phyloP scores from a whole-genome alignment of 768 basidiomycete species.

The Chalciporus chontae region DNA sequence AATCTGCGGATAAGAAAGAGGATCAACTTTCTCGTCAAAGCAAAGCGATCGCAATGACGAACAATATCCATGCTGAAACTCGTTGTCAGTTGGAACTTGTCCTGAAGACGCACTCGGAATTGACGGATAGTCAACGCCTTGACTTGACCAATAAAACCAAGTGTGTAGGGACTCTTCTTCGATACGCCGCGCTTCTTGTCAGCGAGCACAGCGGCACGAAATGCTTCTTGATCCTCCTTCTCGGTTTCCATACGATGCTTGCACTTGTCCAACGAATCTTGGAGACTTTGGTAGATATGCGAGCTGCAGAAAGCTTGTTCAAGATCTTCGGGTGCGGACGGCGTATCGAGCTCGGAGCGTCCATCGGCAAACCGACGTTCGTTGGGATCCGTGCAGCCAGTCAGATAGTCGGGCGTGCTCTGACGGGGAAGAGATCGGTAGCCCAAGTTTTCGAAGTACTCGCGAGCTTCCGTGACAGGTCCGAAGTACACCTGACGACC shows the following conservation, averaged over 20 bases:
- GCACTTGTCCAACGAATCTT: constrained; percentile 52
- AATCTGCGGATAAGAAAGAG: constrained; percentile 3
- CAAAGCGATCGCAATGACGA: constrained; percentile 22
- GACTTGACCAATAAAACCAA: constrained; percentile 74
- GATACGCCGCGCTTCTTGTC: constrained; percentile 80
- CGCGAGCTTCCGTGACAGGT: constrained; percentile 64
- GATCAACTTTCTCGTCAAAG: not conserved
- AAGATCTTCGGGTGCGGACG: constrained; percentile 60
- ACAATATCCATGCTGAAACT: constrained; percentile 62
- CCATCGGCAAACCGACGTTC: constrained; percentile 77
- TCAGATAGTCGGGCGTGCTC: constrained; percentile 83
- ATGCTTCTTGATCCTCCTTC: constrained; percentile 66
- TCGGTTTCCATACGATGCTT: constrained; percentile 55
- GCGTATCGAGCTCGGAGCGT: constrained; percentile 53
- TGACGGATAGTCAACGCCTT: constrained; percentile 66
- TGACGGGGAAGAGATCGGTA: constrained; percentile 76
- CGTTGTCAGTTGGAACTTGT: constrained; percentile 73
- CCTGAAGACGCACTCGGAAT: constrained; percentile 71
- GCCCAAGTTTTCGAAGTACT: constrained; percentile 75
- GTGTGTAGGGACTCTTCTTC: constrained; percentile 77
- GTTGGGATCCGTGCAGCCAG: constrained; percentile 79
- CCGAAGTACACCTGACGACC: constrained; percentile 84
- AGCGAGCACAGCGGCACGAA: constrained; percentile 68
- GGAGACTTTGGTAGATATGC: constrained; percentile 39
- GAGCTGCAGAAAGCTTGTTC: constrained; percentile 61